These are phyloP conservation scores for Davidsoniella australis DNA, from an alignment of 2,329 filamentous ascomycete genomes.

Conservation along the genomic window DNA sequence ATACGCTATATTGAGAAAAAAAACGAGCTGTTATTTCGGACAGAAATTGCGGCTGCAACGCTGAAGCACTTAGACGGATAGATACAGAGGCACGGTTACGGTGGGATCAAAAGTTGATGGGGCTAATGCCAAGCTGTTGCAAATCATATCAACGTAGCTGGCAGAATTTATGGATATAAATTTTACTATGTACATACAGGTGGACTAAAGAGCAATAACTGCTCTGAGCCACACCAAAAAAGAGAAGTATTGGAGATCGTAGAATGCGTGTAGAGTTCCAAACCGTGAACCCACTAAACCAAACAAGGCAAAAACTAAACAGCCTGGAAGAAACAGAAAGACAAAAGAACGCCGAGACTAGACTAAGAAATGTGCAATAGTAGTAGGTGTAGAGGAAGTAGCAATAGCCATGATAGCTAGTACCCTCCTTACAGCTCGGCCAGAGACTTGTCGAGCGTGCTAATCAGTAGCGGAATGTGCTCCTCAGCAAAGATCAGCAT, in stretches of 20 bases:
- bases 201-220: too few relatives aligned
- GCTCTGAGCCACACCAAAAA: not conserved
- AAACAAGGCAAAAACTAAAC: constrained; percentile 1
- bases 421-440: constrained; percentile 6
- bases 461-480: constrained; percentile 27
- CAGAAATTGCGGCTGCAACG: too few relatives aligned
- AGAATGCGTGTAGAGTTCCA: too few relatives aligned
- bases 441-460: constrained; percentile 10
- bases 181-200: too few relatives aligned
- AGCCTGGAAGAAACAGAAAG: not conserved
- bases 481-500: constrained; percentile 69
- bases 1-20: too few relatives aligned
- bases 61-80: too few relatives aligned
- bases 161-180: too few relatives aligned
- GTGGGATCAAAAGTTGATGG: too few relatives aligned
- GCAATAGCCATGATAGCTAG: not conserved
- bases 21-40: too few relatives aligned
- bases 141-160: too few relatives aligned
- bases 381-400: not conserved
- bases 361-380: not conserved
- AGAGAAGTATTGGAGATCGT: not conserved
- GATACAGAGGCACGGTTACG: too few relatives aligned
- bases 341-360: not conserved
- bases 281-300: not conserved
- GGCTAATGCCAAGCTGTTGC: too few relatives aligned